phyloP scores from a whole-genome alignment of 495 filamentous ascomycete genomes.

The Jackrogersella multiformis region DNA sequence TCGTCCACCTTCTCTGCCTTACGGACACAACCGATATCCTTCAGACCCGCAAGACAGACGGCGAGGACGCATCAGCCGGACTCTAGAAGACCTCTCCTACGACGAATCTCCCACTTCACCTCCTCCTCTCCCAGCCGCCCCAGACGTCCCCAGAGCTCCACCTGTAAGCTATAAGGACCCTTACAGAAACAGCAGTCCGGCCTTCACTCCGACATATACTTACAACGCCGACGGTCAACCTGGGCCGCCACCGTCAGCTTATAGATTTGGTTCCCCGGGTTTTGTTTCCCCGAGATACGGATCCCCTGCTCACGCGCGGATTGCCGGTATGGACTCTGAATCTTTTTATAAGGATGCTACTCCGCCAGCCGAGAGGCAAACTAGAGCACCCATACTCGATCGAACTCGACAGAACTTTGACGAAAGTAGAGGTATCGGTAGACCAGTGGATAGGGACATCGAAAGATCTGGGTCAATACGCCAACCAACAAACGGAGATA shows the following conservation, averaged over 20 bases:
- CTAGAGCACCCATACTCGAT: conserved; percentile 47
- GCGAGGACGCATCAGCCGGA: conserved; percentile 47
- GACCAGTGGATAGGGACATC: conserved; percentile 25
- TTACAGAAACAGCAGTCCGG: conserved; percentile 52
- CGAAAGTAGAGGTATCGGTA: conserved; percentile 12
- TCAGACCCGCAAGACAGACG: conserved; percentile 52
- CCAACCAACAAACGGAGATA: conserved; percentile 33
- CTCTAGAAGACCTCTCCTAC: conserved; percentile 46
- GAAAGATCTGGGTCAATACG: conserved; percentile 37
- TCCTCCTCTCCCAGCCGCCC: conserved; percentile 62
- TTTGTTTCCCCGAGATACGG: conserved; percentile 28
- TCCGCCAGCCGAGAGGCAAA: conserved; percentile 43
- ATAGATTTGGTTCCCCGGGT: conserved; percentile 35
- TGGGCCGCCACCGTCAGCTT: conserved; percentile 36
- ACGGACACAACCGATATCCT: conserved; percentile 57
- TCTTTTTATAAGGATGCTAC: conserved; percentile 50
- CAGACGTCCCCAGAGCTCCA: conserved; percentile 67
- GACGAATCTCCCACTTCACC: conserved; percentile 48
- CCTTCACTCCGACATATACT: conserved; percentile 45
- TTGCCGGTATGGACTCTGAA: conserved; percentile 51
- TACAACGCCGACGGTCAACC: conserved; percentile 44
- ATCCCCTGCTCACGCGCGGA: conserved; percentile 23
- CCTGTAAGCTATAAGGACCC: conserved; percentile 67
- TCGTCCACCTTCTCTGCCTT: conserved; percentile 59
- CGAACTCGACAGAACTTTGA: conserved; percentile 45